Conservation (phyloP, 345 rosid genomes). For the Passiflora organensis region DNA sequence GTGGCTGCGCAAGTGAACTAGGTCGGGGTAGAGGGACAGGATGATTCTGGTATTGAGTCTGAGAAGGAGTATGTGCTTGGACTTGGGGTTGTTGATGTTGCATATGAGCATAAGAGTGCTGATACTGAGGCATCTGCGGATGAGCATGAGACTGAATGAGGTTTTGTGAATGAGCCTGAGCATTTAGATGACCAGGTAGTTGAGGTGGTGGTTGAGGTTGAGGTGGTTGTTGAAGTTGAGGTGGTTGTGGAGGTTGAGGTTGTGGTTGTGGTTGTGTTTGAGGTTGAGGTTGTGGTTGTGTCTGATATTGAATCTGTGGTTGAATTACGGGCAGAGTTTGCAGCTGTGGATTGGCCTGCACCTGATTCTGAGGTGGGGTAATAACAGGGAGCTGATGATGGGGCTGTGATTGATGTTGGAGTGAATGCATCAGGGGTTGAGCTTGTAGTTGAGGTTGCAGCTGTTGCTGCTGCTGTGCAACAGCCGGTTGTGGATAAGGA, state of each 20-base stretch:
- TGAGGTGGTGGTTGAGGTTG: constrained; percentile 24
- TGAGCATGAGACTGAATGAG: constrained; percentile 27
- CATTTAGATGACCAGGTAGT: constrained; percentile 12
- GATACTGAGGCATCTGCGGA: constrained; percentile 33
- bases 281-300: constrained; percentile 8
- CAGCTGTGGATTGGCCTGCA: constrained; percentile 30
- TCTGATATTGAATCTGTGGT: too few relatives aligned
- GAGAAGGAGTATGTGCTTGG: constrained; percentile 16
- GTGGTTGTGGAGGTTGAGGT: constrained; percentile 22
- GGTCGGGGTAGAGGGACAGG: constrained; percentile 12
- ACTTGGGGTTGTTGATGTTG: constrained; percentile 29
- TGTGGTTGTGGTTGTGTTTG: constrained; percentile 41
- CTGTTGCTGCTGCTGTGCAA: constrained; percentile 32
- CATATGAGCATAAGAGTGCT: constrained; percentile 34
- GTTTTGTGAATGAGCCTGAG: constrained; percentile 29
- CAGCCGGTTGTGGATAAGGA: constrained; percentile 51
- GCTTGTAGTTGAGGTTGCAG: constrained; percentile 19
- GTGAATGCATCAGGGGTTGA: constrained; percentile 22
- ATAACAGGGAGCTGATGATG: constrained; percentile 28
- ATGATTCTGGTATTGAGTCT: constrained; percentile 16
- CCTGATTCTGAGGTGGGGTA: constrained; percentile 38
- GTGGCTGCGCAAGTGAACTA: constrained; percentile 29
- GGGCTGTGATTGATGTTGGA: constrained; percentile 23
- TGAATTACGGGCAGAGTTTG: constrained; percentile 20
- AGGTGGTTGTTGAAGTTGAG: constrained; percentile 20